A percentile compares a stretch with the other conserved stretches of the same genome.
Evolutionary conservation across 495 filamentous ascomycete species (phyloP).

Genomic region (Cercophora scortea): DNA sequence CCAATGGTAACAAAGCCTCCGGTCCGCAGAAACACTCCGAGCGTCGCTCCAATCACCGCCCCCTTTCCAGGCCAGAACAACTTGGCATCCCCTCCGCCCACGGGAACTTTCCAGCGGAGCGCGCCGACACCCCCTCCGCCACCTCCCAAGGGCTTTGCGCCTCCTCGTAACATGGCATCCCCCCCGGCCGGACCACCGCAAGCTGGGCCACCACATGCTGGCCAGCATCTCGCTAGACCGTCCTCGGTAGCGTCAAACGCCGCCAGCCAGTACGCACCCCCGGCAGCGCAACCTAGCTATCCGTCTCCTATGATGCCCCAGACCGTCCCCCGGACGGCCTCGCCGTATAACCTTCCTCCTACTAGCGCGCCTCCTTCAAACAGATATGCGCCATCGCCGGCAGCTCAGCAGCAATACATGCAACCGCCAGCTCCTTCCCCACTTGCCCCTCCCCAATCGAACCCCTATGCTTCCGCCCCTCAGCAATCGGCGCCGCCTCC

Average conservation of each 20-base stretch:
- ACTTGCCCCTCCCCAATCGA: conserved; percentile 35
- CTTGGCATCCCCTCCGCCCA: conserved; percentile 41
- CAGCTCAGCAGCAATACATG: conserved; percentile 39
- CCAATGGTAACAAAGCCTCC: conserved; percentile 75
- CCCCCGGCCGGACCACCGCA: conserved; percentile 44
- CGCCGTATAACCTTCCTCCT: conserved; percentile 83
- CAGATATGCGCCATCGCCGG: conserved; percentile 79
- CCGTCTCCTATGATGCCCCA: conserved; percentile 40
- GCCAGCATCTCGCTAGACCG: conserved; percentile 42
- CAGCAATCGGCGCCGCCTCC: conserved; percentile 20
- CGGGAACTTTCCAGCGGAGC: conserved; percentile 22
- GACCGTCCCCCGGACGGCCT: conserved; percentile 65
- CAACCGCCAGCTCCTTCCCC: conserved; percentile 23
- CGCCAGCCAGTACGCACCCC: conserved; percentile 59
- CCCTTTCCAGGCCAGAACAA: conserved; percentile 58
- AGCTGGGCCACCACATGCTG: conserved; percentile 29
- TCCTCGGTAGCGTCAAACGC: conserved; percentile 60
- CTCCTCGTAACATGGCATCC: conserved; percentile 42
- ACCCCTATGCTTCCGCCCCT: conserved; percentile 53
- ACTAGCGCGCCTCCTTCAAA: conserved; percentile 64
- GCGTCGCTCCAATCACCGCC: conserved; percentile 49
- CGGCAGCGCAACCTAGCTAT: conserved; percentile 17
- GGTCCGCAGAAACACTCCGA: conserved; percentile 63
- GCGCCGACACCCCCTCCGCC: conserved; percentile 43
- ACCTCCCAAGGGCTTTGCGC: conserved; percentile 48